A percentile compares a stretch with the other conserved stretches of the same genome.
phyloP scores from a whole-genome alignment of 2,329 filamentous ascomycete species.

The Cercospora sp. region DNA sequence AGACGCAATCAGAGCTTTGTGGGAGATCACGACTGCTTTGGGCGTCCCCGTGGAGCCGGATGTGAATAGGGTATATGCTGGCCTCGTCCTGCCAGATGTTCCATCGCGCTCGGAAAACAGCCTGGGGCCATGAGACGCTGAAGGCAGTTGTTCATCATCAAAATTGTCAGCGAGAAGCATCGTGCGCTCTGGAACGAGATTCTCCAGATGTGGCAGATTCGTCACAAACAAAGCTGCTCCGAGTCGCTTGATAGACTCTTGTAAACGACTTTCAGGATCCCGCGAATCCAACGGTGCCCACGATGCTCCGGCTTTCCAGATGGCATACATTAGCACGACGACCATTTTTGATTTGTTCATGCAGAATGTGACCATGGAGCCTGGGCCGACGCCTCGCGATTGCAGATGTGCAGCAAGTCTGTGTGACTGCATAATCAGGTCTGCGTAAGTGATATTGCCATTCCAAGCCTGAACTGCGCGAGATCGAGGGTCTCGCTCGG shows the following conservation, averaged over 20 bases:
- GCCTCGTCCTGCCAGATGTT: not conserved
- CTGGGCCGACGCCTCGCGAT: not conserved
- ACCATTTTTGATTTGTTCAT: not conserved
- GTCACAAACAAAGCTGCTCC: not conserved
- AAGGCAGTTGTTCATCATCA: not conserved
- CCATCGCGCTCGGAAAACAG: not conserved
- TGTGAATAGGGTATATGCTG: constrained; percentile 12
- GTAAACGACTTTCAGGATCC: not conserved
- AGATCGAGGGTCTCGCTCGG: not conserved
- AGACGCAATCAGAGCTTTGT: not conserved
- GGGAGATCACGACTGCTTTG: constrained; percentile 18
- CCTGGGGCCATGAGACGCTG: not conserved
- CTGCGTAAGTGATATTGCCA: not conserved
- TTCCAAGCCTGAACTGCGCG: not conserved
- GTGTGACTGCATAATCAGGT: not conserved
- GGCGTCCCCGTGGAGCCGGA: constrained; percentile 17
- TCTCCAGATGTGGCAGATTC: not conserved
- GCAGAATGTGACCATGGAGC: not conserved
- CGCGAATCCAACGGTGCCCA: not conserved
- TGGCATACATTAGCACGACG: not conserved
- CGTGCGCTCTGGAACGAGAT: not conserved
- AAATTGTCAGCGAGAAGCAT: not conserved
- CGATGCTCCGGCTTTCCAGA: not conserved
- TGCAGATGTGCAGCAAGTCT: not conserved
- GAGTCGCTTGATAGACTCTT: not conserved